These are phyloP conservation scores for Colletotrichum sp. DNA, from an alignment of 2,329 filamentous ascomycete species.

Conservation along the genomic window DNA sequence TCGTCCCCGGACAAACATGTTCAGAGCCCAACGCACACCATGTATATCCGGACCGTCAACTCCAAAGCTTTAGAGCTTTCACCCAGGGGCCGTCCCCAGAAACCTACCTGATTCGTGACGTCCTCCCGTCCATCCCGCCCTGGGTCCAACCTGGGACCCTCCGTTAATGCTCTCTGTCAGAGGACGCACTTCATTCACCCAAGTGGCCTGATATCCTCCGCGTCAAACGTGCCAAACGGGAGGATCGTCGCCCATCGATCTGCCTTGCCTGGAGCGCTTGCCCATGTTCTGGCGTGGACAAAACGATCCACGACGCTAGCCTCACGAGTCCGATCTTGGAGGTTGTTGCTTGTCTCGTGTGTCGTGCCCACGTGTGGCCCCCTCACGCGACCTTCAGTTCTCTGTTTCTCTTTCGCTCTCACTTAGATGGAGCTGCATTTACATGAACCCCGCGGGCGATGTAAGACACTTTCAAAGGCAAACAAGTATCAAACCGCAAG, in stretches of 20 bases:
- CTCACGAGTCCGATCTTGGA: neutral
- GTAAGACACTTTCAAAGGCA: neutral
- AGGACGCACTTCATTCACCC: neutral
- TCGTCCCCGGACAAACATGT: neutral
- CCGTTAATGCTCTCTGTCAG: neutral
- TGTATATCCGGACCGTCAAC: neutral
- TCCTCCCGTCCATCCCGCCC: neutral
- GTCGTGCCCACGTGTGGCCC: neutral
- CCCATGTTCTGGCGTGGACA: neutral
- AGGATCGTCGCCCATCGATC: neutral
- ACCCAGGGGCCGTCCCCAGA: neutral
- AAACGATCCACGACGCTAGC: neutral
- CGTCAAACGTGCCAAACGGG: neutral
- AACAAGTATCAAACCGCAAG: neutral
- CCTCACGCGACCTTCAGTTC: neutral
- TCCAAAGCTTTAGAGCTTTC: neutral
- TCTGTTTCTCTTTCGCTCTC: neutral
- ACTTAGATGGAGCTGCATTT: neutral
- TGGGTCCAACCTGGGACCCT: neutral
- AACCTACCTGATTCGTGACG: slow-evolving; percentile 10
- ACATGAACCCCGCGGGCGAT: neutral
- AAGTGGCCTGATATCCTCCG: neutral
- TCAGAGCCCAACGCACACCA: neutral
- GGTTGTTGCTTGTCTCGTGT: neutral
- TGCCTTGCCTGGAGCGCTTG: neutral